phyloP scores from a whole-genome alignment of 805 yeast genomes.

The Zygoascus flipseniorum region DNA sequence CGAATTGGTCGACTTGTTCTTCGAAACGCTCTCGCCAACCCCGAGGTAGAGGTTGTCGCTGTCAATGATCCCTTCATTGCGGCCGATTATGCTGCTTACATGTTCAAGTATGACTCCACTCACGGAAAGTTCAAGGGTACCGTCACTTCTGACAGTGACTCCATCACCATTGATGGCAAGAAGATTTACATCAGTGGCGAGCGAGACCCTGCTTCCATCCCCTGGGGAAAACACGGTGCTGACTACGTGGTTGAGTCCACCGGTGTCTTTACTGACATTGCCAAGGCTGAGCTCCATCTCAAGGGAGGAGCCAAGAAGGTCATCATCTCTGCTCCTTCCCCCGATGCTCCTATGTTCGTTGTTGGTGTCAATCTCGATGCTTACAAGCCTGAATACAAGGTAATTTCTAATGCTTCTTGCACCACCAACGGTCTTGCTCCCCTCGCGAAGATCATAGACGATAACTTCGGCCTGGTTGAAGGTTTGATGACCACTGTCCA shows the following conservation, averaged over 20 bases:
- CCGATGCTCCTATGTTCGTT: slow-evolving; percentile 93
- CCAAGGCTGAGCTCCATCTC: slow-evolving; percentile 76
- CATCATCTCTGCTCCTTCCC: slow-evolving; percentile 87
- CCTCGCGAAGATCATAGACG: slow-evolving; percentile 82
- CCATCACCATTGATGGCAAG: slow-evolving; percentile 61
- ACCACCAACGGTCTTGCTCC: slow-evolving; percentile 96
- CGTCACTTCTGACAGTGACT: slow-evolving; percentile 45
- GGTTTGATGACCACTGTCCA: slow-evolving; percentile 96
- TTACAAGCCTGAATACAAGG: slow-evolving; percentile 66
- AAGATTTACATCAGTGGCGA: slow-evolving; percentile 64
- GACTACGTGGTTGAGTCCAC: slow-evolving; percentile 88
- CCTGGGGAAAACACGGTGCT: slow-evolving; percentile 80
- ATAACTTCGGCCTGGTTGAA: slow-evolving; percentile 77
- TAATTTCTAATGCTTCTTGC: slow-evolving; percentile 89
- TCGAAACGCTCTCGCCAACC: slow-evolving; percentile 68
- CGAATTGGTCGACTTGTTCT: slow-evolving; percentile 85
- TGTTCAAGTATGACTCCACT: slow-evolving; percentile 93
- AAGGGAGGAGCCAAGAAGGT: slow-evolving; percentile 93
- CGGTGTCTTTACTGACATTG: slow-evolving; percentile 82
- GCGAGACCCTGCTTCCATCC: slow-evolving; percentile 77
- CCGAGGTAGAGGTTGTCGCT: slow-evolving; percentile 75
- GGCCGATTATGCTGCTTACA: slow-evolving; percentile 86
- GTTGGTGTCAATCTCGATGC: slow-evolving; percentile 80
- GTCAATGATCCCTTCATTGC: slow-evolving; percentile 88
- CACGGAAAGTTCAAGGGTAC: slow-evolving; percentile 80